These are phyloP conservation scores for Dittrichia graveolens DNA, from an alignment of 129 eudicot genomes.

Conservation along the genomic window DNA sequence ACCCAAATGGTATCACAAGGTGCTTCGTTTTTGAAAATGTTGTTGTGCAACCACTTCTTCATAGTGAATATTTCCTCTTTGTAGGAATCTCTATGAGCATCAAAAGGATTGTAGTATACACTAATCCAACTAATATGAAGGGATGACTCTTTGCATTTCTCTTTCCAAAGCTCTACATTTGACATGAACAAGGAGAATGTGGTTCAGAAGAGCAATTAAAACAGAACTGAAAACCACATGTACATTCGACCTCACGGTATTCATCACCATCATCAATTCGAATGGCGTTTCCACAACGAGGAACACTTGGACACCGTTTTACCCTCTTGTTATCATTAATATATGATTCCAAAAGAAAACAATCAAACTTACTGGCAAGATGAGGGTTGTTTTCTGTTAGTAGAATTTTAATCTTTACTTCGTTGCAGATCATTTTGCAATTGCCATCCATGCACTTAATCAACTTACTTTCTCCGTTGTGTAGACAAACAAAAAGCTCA, in stretches of 20 bases:
- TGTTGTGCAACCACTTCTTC: not conserved
- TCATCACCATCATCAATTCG: not conserved
- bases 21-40: not conserved
- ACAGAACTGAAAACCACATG: not conserved
- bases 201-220: not conserved
- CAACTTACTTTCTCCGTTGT: not conserved
- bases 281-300: conserved; percentile 7
- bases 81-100: not conserved
- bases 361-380: not conserved
- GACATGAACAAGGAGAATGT: conserved; percentile 9
- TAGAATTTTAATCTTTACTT: not conserved
- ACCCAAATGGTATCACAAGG: not conserved
- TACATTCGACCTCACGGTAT: conserved; percentile 2
- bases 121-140: not conserved
- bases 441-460: not conserved
- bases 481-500: not conserved
- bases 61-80: not conserved
- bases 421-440: not conserved
- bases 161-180: not conserved
- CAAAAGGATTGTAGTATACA: not conserved
- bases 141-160: not conserved
- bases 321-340: not conserved
- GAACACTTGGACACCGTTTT: conserved; percentile 2
- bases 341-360: not conserved
- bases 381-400: not conserved